phyloP scores from a whole-genome alignment of 2,329 filamentous ascomycete species.

The Calonectria montana region DNA sequence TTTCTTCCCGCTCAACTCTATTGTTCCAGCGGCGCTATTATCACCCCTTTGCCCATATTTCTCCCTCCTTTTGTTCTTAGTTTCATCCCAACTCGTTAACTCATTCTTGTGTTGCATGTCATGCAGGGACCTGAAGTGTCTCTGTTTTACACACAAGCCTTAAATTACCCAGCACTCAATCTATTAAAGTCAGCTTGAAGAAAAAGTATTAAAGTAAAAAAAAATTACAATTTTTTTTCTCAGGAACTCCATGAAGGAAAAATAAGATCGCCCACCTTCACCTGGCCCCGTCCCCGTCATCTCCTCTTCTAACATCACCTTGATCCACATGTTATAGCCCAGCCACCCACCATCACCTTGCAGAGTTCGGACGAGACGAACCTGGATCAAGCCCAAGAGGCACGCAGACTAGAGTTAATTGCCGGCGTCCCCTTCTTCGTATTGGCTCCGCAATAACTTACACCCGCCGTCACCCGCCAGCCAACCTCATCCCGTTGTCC shows the following conservation, averaged over 20 bases:
- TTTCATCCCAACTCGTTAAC: not conserved
- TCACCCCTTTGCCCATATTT: not conserved
- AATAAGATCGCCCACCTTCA: not conserved
- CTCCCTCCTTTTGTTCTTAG: not conserved
- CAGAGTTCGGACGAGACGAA: conserved; percentile 15
- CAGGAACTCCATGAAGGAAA: not conserved
- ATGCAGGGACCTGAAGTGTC: not conserved
- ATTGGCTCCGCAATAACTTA: conserved; percentile 23
- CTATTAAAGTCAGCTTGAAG: not conserved
- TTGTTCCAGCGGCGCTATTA: not conserved
- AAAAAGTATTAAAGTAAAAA: not conserved
- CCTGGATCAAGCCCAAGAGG: conserved; percentile 7
- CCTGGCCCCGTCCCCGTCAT: conserved; percentile 4
- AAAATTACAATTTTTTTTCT: too few species aligned
- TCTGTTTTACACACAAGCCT: not conserved
- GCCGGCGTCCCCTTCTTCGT: conserved; percentile 18
- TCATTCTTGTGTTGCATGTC: not conserved
- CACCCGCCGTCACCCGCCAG: conserved; percentile 18
- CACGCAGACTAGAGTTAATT: conserved; percentile 8
- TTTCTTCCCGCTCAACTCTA: not conserved
- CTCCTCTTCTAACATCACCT: conserved; percentile 18
- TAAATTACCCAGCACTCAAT: not conserved
- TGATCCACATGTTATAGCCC: conserved; percentile 21
- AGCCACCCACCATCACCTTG: conserved; percentile 15
- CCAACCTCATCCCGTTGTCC: conserved; percentile 16